A percentile compares a stretch with the other conserved stretches of the same genome.
These are phyloP conservation scores for Nitzschia sp. DNA, from an alignment of 108 stramenopile genomes.

Conservation along the genomic window DNA sequence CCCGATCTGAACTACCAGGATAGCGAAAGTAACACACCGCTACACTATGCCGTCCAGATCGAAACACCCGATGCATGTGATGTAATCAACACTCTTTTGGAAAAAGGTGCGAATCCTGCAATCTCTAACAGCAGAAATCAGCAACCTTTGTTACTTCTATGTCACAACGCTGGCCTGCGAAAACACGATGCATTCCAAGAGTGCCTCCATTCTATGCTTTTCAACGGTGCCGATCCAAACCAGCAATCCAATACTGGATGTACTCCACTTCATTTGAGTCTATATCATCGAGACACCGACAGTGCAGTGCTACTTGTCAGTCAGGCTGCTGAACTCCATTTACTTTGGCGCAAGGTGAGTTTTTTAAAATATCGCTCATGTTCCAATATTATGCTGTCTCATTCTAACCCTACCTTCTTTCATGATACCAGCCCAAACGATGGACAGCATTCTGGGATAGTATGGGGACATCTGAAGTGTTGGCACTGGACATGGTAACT, in stretches of 20 bases:
- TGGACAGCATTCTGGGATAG: slow-evolving; percentile 81
- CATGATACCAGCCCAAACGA: slow-evolving; percentile 47
- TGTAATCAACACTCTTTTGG: slow-evolving; percentile 63
- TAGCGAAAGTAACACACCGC: slow-evolving; percentile 79
- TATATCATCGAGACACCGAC: slow-evolving; percentile 75
- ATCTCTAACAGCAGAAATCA: slow-evolving; percentile 73
- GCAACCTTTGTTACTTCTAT: slow-evolving; percentile 78
- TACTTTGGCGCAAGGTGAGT: slow-evolving; percentile 71
- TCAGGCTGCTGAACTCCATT: slow-evolving; percentile 68
- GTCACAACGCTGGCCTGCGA: slow-evolving; percentile 72
- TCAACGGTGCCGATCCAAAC: slow-evolving; percentile 73
- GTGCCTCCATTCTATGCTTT: slow-evolving; percentile 64
- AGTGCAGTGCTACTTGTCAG: slow-evolving; percentile 68
- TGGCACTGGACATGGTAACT: slow-evolving; percentile 76
- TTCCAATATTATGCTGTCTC: not conserved
- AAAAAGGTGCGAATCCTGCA: slow-evolving; percentile 70
- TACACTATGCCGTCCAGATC: slow-evolving; percentile 79
- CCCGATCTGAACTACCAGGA: slow-evolving; percentile 83
- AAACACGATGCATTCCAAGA: slow-evolving; percentile 60
- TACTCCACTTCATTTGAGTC: slow-evolving; percentile 75
- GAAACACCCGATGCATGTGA: slow-evolving; percentile 63
- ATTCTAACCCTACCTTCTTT: not conserved
- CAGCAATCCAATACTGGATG: slow-evolving; percentile 73
- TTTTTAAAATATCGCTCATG: no score
- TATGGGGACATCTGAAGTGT: slow-evolving; percentile 62